These are phyloP conservation scores for Odonthalia washingtoniensis DNA, from an alignment of 31 red algal genomes.

Conservation along the genomic window DNA sequence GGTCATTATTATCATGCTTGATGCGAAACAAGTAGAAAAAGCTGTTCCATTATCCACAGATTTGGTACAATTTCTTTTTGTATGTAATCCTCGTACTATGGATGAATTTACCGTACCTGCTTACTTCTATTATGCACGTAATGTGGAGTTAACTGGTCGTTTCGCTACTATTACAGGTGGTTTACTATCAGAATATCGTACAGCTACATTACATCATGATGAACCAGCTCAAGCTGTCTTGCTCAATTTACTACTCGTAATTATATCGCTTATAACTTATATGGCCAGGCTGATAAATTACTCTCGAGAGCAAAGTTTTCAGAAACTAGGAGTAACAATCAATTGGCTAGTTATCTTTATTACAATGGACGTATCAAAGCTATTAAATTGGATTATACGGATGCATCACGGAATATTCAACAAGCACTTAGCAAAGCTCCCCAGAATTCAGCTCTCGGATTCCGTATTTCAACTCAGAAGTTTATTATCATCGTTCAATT, in stretches of 20 bases:
- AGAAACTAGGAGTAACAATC: conserved; percentile 96
- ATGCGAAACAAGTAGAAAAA: conserved; percentile 51
- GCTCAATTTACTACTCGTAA: conserved; percentile 94
- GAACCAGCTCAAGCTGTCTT: conserved; percentile 87
- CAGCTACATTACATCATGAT: conserved; percentile 90
- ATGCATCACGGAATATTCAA: conserved; percentile 88
- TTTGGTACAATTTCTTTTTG: conserved; percentile 70
- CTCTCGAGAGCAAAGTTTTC: conserved; percentile 87
- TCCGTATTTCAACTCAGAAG: conserved; percentile 83
- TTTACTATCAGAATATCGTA: conserved; percentile 83
- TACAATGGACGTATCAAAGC: conserved; percentile 94
- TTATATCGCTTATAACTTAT: conserved; percentile 75
- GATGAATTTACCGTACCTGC: conserved; percentile 88
- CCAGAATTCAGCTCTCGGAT: conserved; percentile 86
- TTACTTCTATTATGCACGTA: conserved; percentile 88
- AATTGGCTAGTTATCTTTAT: conserved; percentile 96
- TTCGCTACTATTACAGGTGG: conserved; percentile 71
- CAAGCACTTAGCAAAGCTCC: conserved; percentile 94
- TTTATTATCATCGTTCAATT: conserved; percentile 96
- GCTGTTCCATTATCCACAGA: conserved; percentile 58
- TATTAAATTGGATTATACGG: conserved; percentile 95
- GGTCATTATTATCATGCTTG: conserved; percentile 71
- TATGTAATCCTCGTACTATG: conserved; percentile 84
- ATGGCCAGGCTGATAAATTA: conserved; percentile 98
- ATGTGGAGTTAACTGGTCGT: conserved; percentile 69